Conservation (phyloP, 1,139 yeast species). For the Zygosaccharomyces pseudobailii region DNA sequence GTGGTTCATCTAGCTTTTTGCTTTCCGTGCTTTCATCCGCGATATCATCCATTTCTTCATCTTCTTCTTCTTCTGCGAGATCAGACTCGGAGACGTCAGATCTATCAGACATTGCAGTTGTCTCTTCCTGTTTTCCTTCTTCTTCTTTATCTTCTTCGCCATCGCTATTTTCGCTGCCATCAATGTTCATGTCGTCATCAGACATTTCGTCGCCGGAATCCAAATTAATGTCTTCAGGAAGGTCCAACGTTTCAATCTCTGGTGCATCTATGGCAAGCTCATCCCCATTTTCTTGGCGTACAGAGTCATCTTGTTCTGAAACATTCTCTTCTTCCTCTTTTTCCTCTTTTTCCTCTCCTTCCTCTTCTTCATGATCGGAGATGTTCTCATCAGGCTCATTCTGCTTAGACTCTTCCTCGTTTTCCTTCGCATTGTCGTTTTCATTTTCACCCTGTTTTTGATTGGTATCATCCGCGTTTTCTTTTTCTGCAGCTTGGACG, state of each 20-base stretch:
- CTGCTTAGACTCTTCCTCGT: too few species aligned
- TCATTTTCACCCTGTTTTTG: constrained; percentile 22
- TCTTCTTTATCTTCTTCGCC: constrained; percentile 31
- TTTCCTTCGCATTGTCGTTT: constrained; percentile 22
- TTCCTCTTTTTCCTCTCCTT: constrained; percentile 45
- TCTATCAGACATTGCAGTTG: constrained; percentile 22
- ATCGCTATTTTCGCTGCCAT: neutral
- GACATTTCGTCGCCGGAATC: constrained; percentile 64
- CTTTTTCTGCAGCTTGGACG: constrained; percentile 59
- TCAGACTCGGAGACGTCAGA: constrained; percentile 30
- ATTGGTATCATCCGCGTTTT: constrained; percentile 35
- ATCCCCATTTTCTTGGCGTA: constrained; percentile 65
- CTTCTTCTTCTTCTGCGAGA: constrained; percentile 25
- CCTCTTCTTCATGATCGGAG: constrained; percentile 40
- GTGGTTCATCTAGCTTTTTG: constrained; percentile 30
- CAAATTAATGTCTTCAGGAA: constrained; percentile 82
- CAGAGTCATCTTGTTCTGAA: constrained; percentile 77
- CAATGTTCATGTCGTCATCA: constrained; percentile 37
- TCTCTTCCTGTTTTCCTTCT: constrained; percentile 24
- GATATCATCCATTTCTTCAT: constrained; percentile 25
- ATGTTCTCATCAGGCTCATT: constrained; percentile 33
- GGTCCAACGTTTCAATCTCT: constrained; percentile 72
- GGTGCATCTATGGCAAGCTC: constrained; percentile 69
- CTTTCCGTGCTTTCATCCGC: constrained; percentile 16
- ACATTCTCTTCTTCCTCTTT: constrained; percentile 64